Percentiles rank a stretch among this genome's conserved stretches.
These are phyloP conservation scores for Ophiorrhiza pumila DNA, from an alignment of 257 asterid genomes.

Conservation along the genomic window DNA sequence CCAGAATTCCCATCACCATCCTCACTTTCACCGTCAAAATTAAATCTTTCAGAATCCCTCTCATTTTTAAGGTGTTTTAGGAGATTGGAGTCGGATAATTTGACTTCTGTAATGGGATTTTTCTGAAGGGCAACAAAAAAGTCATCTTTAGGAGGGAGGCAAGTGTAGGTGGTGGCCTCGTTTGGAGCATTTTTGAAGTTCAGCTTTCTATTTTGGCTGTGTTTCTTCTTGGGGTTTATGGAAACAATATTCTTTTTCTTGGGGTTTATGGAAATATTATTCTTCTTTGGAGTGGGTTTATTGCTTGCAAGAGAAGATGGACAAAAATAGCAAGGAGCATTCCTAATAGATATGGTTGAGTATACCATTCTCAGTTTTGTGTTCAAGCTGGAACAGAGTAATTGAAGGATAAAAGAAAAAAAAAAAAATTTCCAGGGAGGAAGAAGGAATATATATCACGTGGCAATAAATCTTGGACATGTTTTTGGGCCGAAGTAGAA, in stretches of 20 bases:
- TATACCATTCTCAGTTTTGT: conserved; percentile 16
- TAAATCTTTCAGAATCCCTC: conserved; percentile 8
- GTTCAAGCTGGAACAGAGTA: background rate
- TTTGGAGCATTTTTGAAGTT: conserved; percentile 11
- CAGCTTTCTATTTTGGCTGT: conserved; percentile 13
- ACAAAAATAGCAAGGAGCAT: conserved; percentile 16
- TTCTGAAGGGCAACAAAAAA: conserved; percentile 25
- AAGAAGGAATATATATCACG: background rate
- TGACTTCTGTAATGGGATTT: conserved; percentile 16
- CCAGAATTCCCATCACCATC: conserved; percentile 22
- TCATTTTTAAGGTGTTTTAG: background rate
- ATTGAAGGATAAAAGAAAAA: too few relatives aligned
- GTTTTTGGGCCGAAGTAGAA: background rate
- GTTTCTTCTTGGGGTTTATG: conserved; percentile 7
- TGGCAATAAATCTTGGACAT: conserved; percentile 4
- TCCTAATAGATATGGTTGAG: conserved; percentile 14
- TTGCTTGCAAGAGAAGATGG: conserved; percentile 23
- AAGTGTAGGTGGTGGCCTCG: conserved; percentile 78
- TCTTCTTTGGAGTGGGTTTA: conserved; percentile 18
- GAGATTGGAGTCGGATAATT: conserved; percentile 15
- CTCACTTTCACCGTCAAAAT: conserved; percentile 27
- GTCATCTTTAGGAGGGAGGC: conserved; percentile 81
- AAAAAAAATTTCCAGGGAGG: background rate
- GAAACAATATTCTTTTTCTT: background rate
- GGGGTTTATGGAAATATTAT: background rate